Conservation (phyloP, 257 asterid species). For the Solanum chmielewskii region DNA sequence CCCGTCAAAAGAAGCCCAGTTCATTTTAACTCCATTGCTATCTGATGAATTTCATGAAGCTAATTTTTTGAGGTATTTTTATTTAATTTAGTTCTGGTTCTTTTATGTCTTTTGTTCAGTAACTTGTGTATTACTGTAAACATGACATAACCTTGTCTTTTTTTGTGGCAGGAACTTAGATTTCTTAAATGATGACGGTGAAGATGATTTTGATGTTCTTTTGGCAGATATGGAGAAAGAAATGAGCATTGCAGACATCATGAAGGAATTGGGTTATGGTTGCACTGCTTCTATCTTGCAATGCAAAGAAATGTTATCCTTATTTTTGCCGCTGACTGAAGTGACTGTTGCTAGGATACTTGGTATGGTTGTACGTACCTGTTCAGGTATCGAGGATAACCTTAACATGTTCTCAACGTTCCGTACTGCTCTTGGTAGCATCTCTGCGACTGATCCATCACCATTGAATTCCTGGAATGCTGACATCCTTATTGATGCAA, state of each 20-base stretch:
- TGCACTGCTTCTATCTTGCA: slow-evolving; percentile 64
- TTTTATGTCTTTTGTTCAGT: background rate
- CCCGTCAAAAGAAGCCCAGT: slow-evolving; percentile 48
- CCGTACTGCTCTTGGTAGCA: slow-evolving; percentile 58
- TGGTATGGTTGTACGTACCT: slow-evolving; percentile 64
- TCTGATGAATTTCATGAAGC: slow-evolving; percentile 53
- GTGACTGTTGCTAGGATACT: slow-evolving; percentile 67
- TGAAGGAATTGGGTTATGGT: slow-evolving; percentile 91
- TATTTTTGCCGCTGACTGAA: slow-evolving; percentile 69
- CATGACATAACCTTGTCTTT: slow-evolving; percentile 3
- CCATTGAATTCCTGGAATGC: slow-evolving; percentile 59
- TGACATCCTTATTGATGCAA: slow-evolving; percentile 73
- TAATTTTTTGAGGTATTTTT: slow-evolving; percentile 53
- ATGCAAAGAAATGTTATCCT: slow-evolving; percentile 81
- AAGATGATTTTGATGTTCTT: slow-evolving; percentile 82
- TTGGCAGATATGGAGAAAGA: slow-evolving; percentile 95
- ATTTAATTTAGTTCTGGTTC: background rate
- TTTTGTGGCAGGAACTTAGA: slow-evolving; percentile 46
- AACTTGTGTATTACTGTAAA: background rate
- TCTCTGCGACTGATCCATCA: slow-evolving; percentile 33
- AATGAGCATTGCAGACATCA: slow-evolving; percentile 80
- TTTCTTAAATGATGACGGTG: slow-evolving; percentile 36
- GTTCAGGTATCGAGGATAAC: slow-evolving; percentile 60
- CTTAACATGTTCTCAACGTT: slow-evolving; percentile 61
- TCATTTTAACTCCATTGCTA: slow-evolving; percentile 63